Evolutionary conservation across 495 filamentous ascomycete genomes (phyloP).

Genomic region (Elasticomyces elasticus): DNA sequence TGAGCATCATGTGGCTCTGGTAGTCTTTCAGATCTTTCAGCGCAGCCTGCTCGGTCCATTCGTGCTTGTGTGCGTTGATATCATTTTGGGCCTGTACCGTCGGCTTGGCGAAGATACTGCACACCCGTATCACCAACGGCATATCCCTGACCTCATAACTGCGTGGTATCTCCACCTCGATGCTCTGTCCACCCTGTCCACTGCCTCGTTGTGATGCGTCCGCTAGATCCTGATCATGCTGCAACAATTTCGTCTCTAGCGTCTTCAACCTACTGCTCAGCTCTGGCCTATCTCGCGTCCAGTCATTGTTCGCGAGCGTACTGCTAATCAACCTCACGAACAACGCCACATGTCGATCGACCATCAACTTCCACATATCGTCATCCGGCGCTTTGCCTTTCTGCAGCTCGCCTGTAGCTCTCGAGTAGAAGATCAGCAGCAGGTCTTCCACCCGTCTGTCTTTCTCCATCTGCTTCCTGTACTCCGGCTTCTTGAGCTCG

Average conservation of each 20-base stretch:
- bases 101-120: conserved; percentile 69
- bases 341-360: conserved; percentile 88
- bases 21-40: conserved; percentile 87
- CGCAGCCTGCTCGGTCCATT: conserved; percentile 87
- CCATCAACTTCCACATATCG: conserved; percentile 83
- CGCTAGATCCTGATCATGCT: conserved; percentile 85
- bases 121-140: conserved; percentile 79
- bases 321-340: conserved; percentile 80
- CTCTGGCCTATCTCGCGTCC: conserved; percentile 72
- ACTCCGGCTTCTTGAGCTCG: conserved; percentile 59
- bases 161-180: conserved; percentile 69
- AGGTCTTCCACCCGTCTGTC: conserved; percentile 87
- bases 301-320: conserved; percentile 69
- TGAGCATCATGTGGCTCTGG: conserved; percentile 72
- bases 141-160: conserved; percentile 95
- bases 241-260: conserved; percentile 84
- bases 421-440: conserved; percentile 79
- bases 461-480: conserved; percentile 75
- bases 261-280: conserved; percentile 65
- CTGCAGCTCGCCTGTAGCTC: conserved; percentile 77
- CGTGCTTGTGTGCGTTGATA: conserved; percentile 65
- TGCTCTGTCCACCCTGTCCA: conserved; percentile 43
- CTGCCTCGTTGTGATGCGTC: conserved; percentile 45
- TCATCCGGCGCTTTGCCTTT: conserved; percentile 76
- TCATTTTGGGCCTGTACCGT: conserved; percentile 70